phyloP scores from a whole-genome alignment of 805 yeast species.

The Clavispora fructus region DNA sequence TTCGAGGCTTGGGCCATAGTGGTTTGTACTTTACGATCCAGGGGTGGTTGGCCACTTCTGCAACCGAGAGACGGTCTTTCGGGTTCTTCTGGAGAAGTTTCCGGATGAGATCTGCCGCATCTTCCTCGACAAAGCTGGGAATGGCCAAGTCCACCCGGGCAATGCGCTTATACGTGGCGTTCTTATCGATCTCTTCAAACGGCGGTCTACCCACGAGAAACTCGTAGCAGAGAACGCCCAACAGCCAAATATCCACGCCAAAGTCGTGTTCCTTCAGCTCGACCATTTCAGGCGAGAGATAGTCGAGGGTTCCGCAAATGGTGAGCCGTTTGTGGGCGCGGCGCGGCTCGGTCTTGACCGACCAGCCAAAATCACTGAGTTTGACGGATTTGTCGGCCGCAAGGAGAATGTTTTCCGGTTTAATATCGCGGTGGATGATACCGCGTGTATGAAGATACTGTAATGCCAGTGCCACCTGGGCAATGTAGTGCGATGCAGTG shows the following conservation, averaged over 20 bases:
- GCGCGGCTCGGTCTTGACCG: constrained; percentile 45
- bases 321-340: constrained; percentile 52
- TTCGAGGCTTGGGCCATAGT: constrained; percentile 45
- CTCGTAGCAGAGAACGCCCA: constrained; percentile 84
- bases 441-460: constrained; percentile 71
- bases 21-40: constrained; percentile 72
- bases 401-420: constrained; percentile 86
- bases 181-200: constrained; percentile 76
- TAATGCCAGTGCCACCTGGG: constrained; percentile 79
- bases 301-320: constrained; percentile 92
- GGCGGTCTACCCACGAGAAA: constrained; percentile 87
- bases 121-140: constrained; percentile 64
- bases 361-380: constrained; percentile 95
- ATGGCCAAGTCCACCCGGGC: constrained; percentile 69
- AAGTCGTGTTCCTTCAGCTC: constrained; percentile 74
- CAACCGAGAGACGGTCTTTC: constrained; percentile 53
- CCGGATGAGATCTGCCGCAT: constrained; percentile 71
- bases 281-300: constrained; percentile 93
- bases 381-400: constrained; percentile 74
- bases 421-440: constrained; percentile 87
- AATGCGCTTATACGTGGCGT: constrained; percentile 75
- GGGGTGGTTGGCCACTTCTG: constrained; percentile 67
- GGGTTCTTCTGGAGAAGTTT: constrained; percentile 67
- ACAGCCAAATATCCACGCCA: constrained; percentile 86
- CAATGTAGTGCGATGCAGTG: constrained; percentile 72